Evolutionary conservation across 1,139 yeast species (phyloP).

Genomic region (Lodderomyces pseudojiufengensis): DNA sequence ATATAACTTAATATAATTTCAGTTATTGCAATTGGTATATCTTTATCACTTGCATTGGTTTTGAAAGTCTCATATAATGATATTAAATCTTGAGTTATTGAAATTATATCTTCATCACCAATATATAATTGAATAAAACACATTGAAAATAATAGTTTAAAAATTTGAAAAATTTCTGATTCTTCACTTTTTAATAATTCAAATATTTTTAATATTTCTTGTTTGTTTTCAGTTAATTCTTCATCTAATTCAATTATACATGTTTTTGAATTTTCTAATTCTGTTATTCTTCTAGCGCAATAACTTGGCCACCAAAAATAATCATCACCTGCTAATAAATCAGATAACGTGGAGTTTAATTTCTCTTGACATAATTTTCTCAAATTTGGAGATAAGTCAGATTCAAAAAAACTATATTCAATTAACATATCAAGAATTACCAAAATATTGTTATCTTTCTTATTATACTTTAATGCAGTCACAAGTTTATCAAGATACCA

Average conservation of each 20-base stretch:
- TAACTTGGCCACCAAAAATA: constrained; percentile 59
- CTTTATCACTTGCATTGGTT: constrained; percentile 19
- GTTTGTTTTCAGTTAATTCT: constrained; percentile 45
- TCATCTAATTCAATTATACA: constrained; percentile 50
- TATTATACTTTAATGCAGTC: constrained; percentile 52
- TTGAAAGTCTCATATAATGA: constrained; percentile 42
- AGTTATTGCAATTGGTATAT: constrained; percentile 46
- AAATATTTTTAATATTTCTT: constrained; percentile 50
- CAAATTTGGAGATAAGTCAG: constrained; percentile 26
- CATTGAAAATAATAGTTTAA: constrained; percentile 75
- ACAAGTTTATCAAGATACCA: constrained; percentile 71
- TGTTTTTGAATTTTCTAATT: constrained; percentile 21
- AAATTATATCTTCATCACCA: constrained; percentile 77
- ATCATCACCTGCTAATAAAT: constrained; percentile 43
- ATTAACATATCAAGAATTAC: constrained; percentile 51
- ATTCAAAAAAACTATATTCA: constrained; percentile 52
- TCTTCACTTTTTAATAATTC: background rate
- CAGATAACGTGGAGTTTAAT: constrained; percentile 61
- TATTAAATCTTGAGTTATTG: constrained; percentile 69
- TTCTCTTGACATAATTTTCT: constrained; percentile 42
- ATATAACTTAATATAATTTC: constrained; percentile 77
- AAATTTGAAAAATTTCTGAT: constrained; percentile 25
- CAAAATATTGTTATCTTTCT: constrained; percentile 32
- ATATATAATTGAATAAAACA: constrained; percentile 73
- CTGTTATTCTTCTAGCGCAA: constrained; percentile 29